Conservation (phyloP, 148 eudicot species). For the Polygonum aviculare region DNA sequence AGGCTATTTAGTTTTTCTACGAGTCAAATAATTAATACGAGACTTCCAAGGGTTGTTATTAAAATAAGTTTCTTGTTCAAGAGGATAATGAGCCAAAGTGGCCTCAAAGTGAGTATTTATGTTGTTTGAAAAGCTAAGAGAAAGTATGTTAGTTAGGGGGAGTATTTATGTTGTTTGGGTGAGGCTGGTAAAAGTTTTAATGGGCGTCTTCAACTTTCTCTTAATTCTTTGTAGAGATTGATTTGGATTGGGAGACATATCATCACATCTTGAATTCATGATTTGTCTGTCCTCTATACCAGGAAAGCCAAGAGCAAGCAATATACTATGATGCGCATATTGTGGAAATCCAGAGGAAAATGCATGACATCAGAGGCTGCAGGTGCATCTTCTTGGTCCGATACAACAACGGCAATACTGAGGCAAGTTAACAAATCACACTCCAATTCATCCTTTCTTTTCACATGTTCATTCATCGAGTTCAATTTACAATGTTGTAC, state of each 20-base stretch:
- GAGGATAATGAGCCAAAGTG: no score
- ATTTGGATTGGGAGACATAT: neutral
- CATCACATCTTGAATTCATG: neutral
- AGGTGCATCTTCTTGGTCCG: slow-evolving; percentile 78
- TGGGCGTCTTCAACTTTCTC: neutral
- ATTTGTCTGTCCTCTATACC: neutral
- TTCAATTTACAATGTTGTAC: neutral
- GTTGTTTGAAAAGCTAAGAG: no score
- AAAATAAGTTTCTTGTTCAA: no score
- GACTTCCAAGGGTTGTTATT: no score
- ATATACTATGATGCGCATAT: slow-evolving; percentile 70
- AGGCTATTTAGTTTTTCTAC: no score
- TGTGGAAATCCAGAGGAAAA: slow-evolving; percentile 44
- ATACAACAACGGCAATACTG: slow-evolving; percentile 58
- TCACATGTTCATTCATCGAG: neutral
- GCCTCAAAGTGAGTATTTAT: no score
- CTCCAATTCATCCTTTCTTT: neutral
- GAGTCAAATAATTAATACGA: no score
- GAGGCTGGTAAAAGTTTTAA: neutral
- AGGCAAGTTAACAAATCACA: slow-evolving; percentile 32
- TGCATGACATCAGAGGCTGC: slow-evolving; percentile 96
- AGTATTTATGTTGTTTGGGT: neutral
- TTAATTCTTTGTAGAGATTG: neutral
- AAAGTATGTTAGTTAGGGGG: no score
- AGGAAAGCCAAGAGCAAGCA: slow-evolving; percentile 76